A percentile compares a stretch with the other conserved stretches of the same genome.
phyloP scores from a whole-genome alignment of 164 flowering plant genomes.

The Kingdonia uniflora region DNA sequence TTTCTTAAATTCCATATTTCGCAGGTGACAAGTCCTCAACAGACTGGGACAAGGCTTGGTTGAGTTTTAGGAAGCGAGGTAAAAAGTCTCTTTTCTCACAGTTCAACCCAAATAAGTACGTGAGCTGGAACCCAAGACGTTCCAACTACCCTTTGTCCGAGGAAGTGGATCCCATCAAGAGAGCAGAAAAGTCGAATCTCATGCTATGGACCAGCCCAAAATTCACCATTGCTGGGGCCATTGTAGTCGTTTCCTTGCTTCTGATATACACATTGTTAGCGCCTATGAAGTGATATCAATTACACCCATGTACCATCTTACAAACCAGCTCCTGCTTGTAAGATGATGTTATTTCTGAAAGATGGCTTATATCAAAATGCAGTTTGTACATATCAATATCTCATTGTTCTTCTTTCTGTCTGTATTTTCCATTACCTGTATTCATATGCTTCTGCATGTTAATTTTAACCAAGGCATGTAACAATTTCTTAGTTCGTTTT shows the following conservation, averaged over 20 bases:
- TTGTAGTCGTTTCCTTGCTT: constrained; percentile 59
- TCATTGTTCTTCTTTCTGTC: constrained; percentile 2
- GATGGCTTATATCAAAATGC: too few relatives aligned
- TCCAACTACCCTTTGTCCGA: constrained; percentile 78
- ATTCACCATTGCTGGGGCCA: constrained; percentile 71
- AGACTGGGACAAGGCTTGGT: constrained; percentile 99
- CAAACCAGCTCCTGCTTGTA: too few relatives aligned
- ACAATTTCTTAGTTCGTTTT: too few relatives aligned
- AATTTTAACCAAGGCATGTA: neutral
- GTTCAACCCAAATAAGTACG: constrained; percentile 78
- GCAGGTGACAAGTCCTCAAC: constrained; percentile 55
- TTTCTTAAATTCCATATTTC: too few relatives aligned
- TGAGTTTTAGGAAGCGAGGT: constrained; percentile 67
- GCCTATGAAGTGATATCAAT: constrained; percentile 40
- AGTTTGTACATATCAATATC: too few relatives aligned
- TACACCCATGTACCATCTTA: too few relatives aligned
- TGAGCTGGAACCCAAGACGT: constrained; percentile 87
- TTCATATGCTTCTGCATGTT: neutral
- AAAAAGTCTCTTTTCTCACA: constrained; percentile 54
- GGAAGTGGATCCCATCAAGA: constrained; percentile 90
- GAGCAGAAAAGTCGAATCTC: constrained; percentile 79
- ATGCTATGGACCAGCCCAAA: constrained; percentile 81
- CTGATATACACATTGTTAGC: constrained; percentile 63
- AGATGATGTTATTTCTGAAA: too few relatives aligned
- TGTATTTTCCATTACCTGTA: neutral